phyloP scores from a whole-genome alignment of 1,284 basidiomycete genomes.

The Pascua sp. region DNA sequence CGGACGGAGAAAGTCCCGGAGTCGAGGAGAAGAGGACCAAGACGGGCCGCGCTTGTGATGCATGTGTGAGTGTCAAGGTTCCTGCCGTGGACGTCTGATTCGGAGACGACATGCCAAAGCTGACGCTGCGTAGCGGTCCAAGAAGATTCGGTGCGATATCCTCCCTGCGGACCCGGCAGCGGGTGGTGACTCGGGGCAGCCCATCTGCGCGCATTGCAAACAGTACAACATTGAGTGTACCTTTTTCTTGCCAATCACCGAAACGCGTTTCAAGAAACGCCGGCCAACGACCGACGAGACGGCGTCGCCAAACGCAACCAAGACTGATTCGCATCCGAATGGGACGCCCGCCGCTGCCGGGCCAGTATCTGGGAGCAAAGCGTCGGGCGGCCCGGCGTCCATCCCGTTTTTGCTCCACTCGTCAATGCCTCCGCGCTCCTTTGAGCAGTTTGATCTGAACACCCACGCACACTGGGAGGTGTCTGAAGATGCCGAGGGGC shows the following conservation, averaged over 20 bases:
- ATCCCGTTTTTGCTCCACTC: constrained; percentile 84
- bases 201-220: constrained; percentile 48
- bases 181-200: constrained; percentile 18
- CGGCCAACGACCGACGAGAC: constrained; percentile 59
- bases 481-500: constrained; percentile 70
- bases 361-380: neutral
- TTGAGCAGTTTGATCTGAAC: constrained; percentile 79
- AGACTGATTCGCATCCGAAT: neutral
- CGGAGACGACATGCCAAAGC: neutral
- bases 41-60: constrained; percentile 49
- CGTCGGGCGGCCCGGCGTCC: constrained; percentile 30
- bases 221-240: constrained; percentile 89
- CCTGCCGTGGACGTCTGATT: no score
- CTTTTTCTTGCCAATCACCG: constrained; percentile 95
- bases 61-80: constrained; percentile 35
- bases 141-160: constrained; percentile 71
- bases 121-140: constrained; percentile 56
- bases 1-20: constrained; percentile 5
- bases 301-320: neutral
- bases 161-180: constrained; percentile 20
- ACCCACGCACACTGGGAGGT: constrained; percentile 82
- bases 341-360: constrained; percentile 8
- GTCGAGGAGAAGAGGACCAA: constrained; percentile 43
- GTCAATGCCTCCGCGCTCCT: constrained; percentile 72
- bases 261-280: constrained; percentile 97